Evolutionary conservation across 2,329 filamentous ascomycete genomes (phyloP), one percentile per base, ranked within the genome.

Genomic region (Cercospora sp.): DNA sequence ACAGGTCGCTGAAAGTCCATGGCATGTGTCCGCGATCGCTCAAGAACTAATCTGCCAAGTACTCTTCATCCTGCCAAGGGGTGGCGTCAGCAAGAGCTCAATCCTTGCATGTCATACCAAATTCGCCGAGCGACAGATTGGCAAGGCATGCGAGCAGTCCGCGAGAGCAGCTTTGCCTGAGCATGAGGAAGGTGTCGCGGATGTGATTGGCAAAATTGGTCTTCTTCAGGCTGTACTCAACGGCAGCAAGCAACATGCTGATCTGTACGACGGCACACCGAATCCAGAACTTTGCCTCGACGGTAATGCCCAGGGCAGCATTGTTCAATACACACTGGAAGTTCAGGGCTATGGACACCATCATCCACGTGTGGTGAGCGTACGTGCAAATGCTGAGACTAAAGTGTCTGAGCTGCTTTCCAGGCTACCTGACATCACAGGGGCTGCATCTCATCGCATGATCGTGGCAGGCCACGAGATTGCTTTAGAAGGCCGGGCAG

Each of bases 401-500:
- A 73, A 60, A 12, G 62, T 76, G 12, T 64, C 67, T 9, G 71
- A 76, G 28, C 71, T 78, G 8, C 66, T 61, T 9, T 65, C 62
- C 12, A 68, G 65, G 7, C 66, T 78, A 18, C 72, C 70, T 8
- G 61, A 65, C 4, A 58, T 71, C 21, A 76, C 75, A n/a, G 73
- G 72, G 8, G 67, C 75, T 12, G 40, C 55, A 5, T 66, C 72
- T 10, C 70, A 74, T 65, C 69, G 73, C 10, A 61, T 75, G 18
- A 74, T 77, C 34, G 55, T 73, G 12, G 67, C 70, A 34, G 75
- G 75, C 49, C 71, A 72, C 37, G 63, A 61, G 10, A 37, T 74
- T n/a, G 72, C 75, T 53, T 28, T 72, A 24, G 37, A 64, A 5
- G 45, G 32, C 13, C 53, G 71, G n/a, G 67, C 67, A 18, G 53